phyloP scores from a whole-genome alignment of 352 stramenopile genomes.

The Pythium inflatum region DNA sequence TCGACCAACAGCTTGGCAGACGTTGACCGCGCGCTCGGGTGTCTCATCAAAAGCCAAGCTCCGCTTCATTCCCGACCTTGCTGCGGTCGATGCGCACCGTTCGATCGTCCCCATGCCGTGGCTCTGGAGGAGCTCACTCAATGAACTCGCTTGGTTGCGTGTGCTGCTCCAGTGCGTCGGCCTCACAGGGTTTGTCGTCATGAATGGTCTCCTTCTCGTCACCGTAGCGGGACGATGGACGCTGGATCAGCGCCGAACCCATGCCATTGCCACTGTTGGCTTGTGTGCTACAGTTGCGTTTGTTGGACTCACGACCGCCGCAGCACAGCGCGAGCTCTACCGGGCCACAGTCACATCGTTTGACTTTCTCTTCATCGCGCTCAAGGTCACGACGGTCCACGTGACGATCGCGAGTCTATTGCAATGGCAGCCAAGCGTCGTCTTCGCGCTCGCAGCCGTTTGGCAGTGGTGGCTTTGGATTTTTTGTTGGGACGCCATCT shows the following conservation, averaged over 20 bases:
- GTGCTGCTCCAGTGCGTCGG: too few species aligned
- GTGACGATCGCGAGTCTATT: too few species aligned
- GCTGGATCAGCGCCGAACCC: neutral
- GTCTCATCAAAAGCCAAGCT: neutral
- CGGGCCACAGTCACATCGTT: too few species aligned
- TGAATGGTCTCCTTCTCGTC: neutral
- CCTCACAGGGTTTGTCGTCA: neutral
- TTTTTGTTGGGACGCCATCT: too few species aligned
- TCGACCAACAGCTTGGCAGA: too few species aligned
- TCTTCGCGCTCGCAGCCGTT: too few species aligned
- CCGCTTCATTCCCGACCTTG: neutral
- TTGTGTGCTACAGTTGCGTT: neutral
- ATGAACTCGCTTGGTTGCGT: too few species aligned
- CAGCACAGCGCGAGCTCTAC: constrained; percentile 33
- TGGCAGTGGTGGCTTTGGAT: too few species aligned
- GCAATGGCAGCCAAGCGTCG: too few species aligned
- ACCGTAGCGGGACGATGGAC: neutral
- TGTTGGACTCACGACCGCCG: neutral
- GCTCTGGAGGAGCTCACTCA: neutral
- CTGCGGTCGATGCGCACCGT: neutral
- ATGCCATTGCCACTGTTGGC: neutral
- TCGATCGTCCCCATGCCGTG: neutral
- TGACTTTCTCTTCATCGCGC: too few species aligned
- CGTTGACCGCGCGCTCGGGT: neutral
- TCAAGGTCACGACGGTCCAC: too few species aligned